Evolutionary conservation across 1,139 yeast species (phyloP).

Genomic region (Pichia kudriavzevii): DNA sequence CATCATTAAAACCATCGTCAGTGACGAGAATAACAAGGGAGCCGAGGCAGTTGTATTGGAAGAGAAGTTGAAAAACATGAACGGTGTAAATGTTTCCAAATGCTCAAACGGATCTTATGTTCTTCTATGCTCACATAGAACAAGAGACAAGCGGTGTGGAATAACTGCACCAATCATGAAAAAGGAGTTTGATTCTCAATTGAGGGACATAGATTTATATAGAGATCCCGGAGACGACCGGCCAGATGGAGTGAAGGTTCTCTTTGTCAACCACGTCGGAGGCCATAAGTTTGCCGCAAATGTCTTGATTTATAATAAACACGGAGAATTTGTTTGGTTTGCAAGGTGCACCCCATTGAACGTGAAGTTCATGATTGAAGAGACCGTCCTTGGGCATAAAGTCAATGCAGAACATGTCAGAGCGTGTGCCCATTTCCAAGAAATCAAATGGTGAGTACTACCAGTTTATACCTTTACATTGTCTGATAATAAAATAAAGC

Average conservation of each 20-base stretch:
- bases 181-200: conserved; percentile 64
- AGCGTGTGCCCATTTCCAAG: conserved; percentile 46
- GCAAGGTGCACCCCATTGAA: conserved; percentile 79
- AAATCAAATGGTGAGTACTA: conserved; percentile 47
- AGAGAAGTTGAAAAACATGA: conserved; percentile 10
- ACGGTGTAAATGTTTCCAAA: conserved; percentile 28
- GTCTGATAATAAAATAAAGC: background rate
- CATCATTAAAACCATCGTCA: conserved; percentile 38
- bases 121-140: conserved; percentile 78
- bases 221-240: conserved; percentile 70
- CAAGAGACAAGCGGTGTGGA: conserved; percentile 91
- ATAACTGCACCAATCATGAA: conserved; percentile 90
- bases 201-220: conserved; percentile 60
- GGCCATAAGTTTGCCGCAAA: conserved; percentile 95
- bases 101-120: conserved; percentile 49
- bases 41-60: conserved; percentile 11
- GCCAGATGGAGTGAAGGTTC: conserved; percentile 65
- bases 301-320: conserved; percentile 61
- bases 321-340: conserved; percentile 80
- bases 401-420: conserved; percentile 72
- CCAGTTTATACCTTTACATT: background rate
- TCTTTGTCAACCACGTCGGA: conserved; percentile 79
- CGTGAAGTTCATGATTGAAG: conserved; percentile 65
- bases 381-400: conserved; percentile 59
- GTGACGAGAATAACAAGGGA: conserved; percentile 11